Conservation (phyloP, 1,284 basidiomycete species). For the Austroboletus niveus region DNA sequence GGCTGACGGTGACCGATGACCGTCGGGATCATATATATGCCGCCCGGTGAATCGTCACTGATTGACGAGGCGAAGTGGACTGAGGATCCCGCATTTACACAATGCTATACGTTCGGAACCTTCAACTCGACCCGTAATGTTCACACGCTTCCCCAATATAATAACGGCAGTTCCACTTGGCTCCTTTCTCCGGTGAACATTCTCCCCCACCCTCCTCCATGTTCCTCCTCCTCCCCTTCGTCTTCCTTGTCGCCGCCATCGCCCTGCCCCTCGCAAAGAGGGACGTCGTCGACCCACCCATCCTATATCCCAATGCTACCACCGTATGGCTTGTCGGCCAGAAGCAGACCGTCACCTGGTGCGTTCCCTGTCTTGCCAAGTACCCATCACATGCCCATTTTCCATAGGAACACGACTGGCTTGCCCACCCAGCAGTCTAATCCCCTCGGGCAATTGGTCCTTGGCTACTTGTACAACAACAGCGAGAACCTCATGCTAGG, state of each 20-base stretch:
- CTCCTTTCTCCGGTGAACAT: constrained; percentile 8
- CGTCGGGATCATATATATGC: too few species aligned
- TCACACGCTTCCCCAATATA: constrained; percentile 24
- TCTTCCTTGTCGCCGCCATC: constrained; percentile 13
- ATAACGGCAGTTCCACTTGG: not conserved
- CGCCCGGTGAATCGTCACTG: too few species aligned
- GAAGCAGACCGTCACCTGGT: constrained; percentile 59
- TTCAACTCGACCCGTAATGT: constrained; percentile 1
- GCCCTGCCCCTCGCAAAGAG: constrained; percentile 42
- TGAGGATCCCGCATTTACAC: constrained; percentile 10
- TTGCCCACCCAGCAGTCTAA: constrained; percentile 51
- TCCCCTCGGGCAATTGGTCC: constrained; percentile 48
- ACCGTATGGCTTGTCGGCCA: constrained; percentile 56
- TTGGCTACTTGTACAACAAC: constrained; percentile 47
- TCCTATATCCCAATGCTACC: constrained; percentile 50
- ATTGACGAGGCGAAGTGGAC: not conserved
- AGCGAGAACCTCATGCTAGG: constrained; percentile 55
- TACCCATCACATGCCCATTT: not conserved
- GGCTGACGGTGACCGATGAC: too few species aligned
- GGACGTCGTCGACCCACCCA: constrained; percentile 54
- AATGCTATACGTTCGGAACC: not conserved
- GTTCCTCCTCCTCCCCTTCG: constrained; percentile 15
- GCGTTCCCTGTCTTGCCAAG: constrained; percentile 14
- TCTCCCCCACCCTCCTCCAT: constrained; percentile 13
- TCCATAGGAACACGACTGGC: constrained; percentile 47